Evolutionary conservation across 257 asterid species (phyloP).

Genomic region (Ocimum tenuiflorum): DNA sequence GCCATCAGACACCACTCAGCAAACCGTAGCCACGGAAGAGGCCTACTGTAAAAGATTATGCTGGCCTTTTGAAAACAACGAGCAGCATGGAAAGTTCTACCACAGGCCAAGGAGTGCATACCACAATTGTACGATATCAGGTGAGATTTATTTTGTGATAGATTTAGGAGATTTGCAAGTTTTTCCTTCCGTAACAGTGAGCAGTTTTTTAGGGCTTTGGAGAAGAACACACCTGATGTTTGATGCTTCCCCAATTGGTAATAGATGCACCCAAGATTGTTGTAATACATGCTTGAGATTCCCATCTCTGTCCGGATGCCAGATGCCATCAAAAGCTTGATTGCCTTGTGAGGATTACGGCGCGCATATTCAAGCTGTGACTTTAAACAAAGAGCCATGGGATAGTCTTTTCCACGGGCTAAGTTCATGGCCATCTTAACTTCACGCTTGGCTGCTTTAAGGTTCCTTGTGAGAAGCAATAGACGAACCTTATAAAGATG

Average conservation of each 20-base stretch:
- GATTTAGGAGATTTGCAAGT: conserved; percentile 47
- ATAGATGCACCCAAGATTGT: conserved; percentile 85
- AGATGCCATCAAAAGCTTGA: conserved; percentile 77
- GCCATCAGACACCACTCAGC: conserved; percentile 95
- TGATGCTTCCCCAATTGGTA: conserved; percentile 69
- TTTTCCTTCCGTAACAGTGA: conserved; percentile 48
- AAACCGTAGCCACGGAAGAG: conserved; percentile 75
- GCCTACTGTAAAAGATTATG: conserved; percentile 44
- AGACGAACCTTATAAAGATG: conserved; percentile 75
- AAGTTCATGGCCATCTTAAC: conserved; percentile 84
- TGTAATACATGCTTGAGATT: conserved; percentile 64
- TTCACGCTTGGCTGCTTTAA: conserved; percentile 87
- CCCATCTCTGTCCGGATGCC: conserved; percentile 47
- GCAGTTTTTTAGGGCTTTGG: conserved; percentile 60
- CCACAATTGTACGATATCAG: conserved; percentile 72
- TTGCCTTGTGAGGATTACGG: conserved; percentile 67
- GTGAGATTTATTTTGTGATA: conserved; percentile 65
- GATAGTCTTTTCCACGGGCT: conserved; percentile 72
- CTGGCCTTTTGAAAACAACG: conserved; percentile 66
- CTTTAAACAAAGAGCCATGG: conserved; percentile 72
- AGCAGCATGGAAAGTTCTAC: conserved; percentile 72
- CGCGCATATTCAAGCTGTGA: conserved; percentile 92
- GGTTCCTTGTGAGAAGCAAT: conserved; percentile 66
- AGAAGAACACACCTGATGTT: conserved; percentile 56
- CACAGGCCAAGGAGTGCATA: conserved; percentile 62